Evolutionary conservation across 1,284 basidiomycete genomes (phyloP).

Genomic region (Naganishia liquefaciens): DNA sequence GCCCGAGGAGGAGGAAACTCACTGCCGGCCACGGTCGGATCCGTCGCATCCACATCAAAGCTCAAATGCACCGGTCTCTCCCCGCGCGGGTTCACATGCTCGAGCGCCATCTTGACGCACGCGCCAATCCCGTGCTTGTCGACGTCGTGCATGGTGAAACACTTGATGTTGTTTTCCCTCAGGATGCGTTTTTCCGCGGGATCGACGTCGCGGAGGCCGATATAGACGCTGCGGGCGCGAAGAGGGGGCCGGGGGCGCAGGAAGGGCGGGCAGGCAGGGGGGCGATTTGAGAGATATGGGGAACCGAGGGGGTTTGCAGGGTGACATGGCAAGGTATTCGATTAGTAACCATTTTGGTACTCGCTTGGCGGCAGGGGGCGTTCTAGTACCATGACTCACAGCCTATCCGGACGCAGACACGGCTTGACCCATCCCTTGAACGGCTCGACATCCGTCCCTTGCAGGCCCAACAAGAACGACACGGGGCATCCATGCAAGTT

Average conservation of each 20-base stretch:
- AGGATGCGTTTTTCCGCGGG: constrained; percentile 85
- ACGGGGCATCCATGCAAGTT: constrained; percentile 99
- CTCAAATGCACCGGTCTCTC: constrained; percentile 88
- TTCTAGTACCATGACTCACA: constrained; percentile 37
- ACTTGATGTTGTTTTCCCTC: constrained; percentile 83
- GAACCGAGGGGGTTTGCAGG: not conserved
- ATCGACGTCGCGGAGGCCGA: constrained; percentile 94
- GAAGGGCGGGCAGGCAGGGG: not conserved
- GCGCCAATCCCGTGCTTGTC: constrained; percentile 95
- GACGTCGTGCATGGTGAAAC: constrained; percentile 97
- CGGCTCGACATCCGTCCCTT: constrained; percentile 62
- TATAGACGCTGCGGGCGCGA: constrained; percentile 62
- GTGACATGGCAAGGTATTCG: not conserved
- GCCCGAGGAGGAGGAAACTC: constrained; percentile 33
- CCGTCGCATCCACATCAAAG: constrained; percentile 94
- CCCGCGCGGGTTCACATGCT: constrained; percentile 83
- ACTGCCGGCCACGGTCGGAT: constrained; percentile 90
- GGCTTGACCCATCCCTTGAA: constrained; percentile 72
- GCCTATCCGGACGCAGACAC: constrained; percentile 65
- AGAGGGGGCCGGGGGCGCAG: not conserved
- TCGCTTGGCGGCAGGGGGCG: too few relatives aligned
- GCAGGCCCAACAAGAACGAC: constrained; percentile 84
- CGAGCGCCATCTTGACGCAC: constrained; percentile 93
- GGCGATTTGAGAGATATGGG: not conserved
- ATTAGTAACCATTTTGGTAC: too few relatives aligned